Conservation (phyloP, 768 basidiomycete species). For the Lyophyllum semitale region DNA sequence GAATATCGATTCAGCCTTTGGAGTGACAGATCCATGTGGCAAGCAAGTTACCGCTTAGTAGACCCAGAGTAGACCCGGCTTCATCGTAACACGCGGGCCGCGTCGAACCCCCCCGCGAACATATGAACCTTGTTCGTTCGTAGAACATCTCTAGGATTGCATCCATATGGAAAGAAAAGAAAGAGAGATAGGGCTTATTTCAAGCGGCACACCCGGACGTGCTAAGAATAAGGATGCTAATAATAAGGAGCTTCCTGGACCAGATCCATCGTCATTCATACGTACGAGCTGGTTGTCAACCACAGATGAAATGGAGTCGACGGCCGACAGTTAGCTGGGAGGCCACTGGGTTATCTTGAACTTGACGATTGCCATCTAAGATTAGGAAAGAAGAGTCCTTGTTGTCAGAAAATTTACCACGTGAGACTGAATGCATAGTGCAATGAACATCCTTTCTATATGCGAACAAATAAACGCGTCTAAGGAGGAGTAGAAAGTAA, state of each 20-base stretch:
- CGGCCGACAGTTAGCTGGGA: too few relatives aligned
- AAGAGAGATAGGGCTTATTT: too few relatives aligned
- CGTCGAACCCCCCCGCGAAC: too few relatives aligned
- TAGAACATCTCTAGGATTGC: background rate
- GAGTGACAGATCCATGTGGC: background rate
- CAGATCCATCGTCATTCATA: background rate
- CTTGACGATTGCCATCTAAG: too few relatives aligned
- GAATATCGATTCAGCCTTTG: background rate
- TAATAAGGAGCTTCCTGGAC: background rate
- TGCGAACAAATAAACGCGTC: background rate
- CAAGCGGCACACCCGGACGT: too few relatives aligned
- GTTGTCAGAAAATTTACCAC: too few relatives aligned
- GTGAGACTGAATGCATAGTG: too few relatives aligned
- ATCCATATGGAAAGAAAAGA: too few relatives aligned
- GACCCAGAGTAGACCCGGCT: background rate
- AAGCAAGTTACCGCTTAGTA: background rate
- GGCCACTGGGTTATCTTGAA: too few relatives aligned
- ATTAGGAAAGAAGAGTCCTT: too few relatives aligned
- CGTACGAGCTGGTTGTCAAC: background rate
- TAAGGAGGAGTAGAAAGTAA: background rate
- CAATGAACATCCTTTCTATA: background rate
- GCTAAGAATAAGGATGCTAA: too few relatives aligned
- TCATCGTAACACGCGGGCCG: background rate
- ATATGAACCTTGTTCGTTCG: background rate
- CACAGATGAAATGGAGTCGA: too few relatives aligned